Base-by-base conservation (phyloP, 768 basidiomycete genomes). In the Tulasnella sp. region DNA sequence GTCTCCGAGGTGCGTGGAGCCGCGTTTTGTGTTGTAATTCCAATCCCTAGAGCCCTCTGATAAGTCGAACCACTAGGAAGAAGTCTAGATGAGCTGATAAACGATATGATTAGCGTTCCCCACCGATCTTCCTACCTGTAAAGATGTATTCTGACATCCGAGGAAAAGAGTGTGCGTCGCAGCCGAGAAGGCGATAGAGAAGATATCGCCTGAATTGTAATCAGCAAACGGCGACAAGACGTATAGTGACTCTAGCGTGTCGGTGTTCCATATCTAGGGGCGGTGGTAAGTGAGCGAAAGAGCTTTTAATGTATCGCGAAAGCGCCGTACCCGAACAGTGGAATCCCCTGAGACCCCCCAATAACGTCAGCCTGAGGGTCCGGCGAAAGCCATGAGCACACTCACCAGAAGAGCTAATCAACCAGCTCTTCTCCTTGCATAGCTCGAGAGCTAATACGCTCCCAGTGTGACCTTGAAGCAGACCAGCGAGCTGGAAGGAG, bases 141-240 rank as follows among this genome's bases (percentile, higher is more conserved):
- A 83, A 14, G 93, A 95, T 1, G 95, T 95, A 78, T 94, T 92
- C 80, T 97, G 92, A 78, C 93, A 95, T 29, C 95, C 95, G 40
- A 96, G 83, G 78, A 90, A 96, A 36, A 96, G 81, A 0, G 89
- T 90, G 72, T 88, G 87, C 32, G 88, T 81, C 26, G 82, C 77
- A 1, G 88, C 83, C 8, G 87, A 89, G 91, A 91, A 97, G 0
- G 86, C 85, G 0, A 96, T 82, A 41, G 90, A 93, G 80, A 92
- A 95, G 36, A 96, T 84, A 77, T 96, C 94, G 26, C 94, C 94
- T 4, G 94, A 88, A 35, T 87, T 89, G 1, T 87, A 88, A 75
- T 94, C 93, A 52, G 88, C 81, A 77, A 91, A 90, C 0, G 95
- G 92, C 67, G 87, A 83, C 39, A 97, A 83, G 67, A 92, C 82